Evolutionary conservation across 2,329 filamentous ascomycete species (phyloP), one percentile per base, ranked within the genome.

Genomic region (Neonectria ditissima): DNA sequence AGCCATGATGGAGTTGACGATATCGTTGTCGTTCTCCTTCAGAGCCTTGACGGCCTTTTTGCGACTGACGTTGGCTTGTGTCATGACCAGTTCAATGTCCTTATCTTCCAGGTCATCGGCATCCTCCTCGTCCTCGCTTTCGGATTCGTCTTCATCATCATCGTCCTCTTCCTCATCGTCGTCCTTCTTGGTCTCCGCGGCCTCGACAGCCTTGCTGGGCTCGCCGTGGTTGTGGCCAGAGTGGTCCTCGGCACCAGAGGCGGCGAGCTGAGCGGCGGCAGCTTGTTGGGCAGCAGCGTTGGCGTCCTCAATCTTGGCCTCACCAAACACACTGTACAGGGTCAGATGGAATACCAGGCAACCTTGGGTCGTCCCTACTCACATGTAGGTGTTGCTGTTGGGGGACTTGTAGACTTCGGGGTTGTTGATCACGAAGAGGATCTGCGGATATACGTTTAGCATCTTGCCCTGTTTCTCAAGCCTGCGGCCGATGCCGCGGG

Each of bases 1-100:
- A 74, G 95, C 94, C 96, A 99, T 99, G 86, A 99, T 99, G 76
- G 96, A 97, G 88, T 99, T 99, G 87, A 99, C 96, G 85, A 99
- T 99, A 80, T 99, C 96, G 78, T 98, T 97, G 85, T 98, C 95
- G 80, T 99, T 99, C 87, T 98, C 96, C 87, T 94, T 94, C 79
- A 99, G 88, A 61, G 97, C 96, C 86, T 98, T 99, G 86, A 99
- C 89, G 66, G 96, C 96, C 90, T 98, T 98, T 86, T 97, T 97
- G 82, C 96, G 89, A 75, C 93, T 97, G 76, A 99, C 97, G 77
- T 87, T 96, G 75, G 96, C 96, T 84, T 99, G 95, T 75, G 92
- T 93, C 93, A 98, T 97, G 82, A 99, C 96, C 63, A 99, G 89
- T 84, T 99, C 96, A 78, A 99, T 99, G 81, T 99, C 97, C 90